These are phyloP conservation scores for Cladosporium colombiae DNA, from an alignment of 2,329 filamentous ascomycete species.

Conservation along the genomic window DNA sequence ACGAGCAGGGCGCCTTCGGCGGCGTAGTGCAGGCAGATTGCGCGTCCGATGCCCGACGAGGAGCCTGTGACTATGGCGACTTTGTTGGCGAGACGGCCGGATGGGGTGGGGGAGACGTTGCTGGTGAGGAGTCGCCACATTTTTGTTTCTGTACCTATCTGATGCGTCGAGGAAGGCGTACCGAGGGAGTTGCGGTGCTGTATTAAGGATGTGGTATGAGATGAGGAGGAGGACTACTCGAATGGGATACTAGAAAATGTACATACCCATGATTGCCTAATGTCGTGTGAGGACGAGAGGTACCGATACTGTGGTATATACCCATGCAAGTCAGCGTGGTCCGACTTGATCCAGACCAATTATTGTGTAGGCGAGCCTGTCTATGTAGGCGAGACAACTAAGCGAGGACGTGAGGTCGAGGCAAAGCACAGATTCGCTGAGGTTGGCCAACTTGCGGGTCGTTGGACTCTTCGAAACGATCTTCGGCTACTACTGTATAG, in stretches of 20 bases:
- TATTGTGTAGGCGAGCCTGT: background rate
- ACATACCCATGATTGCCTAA: background rate
- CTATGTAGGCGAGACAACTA: background rate
- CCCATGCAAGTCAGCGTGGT: background rate
- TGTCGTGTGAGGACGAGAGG: background rate
- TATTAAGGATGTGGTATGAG: background rate
- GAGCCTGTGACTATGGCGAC: slow-evolving; percentile 85
- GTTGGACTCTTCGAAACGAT: background rate
- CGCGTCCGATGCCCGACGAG: slow-evolving; percentile 81
- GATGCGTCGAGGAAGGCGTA: background rate
- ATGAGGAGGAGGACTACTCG: background rate
- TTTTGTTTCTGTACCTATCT: background rate
- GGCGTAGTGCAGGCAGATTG: slow-evolving; percentile 78
- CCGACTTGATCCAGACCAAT: background rate
- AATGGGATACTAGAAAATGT: background rate
- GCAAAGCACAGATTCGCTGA: background rate
- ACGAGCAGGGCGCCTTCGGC: slow-evolving; percentile 60
- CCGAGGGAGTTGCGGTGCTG: background rate
- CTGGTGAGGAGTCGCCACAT: background rate
- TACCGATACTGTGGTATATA: background rate
- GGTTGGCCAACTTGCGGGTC: background rate
- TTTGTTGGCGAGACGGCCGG: slow-evolving; percentile 66
- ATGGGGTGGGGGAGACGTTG: slow-evolving; percentile 8
- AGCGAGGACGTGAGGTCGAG: background rate
- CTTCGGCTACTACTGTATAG: background rate